Percentiles rank a stretch among this genome's conserved stretches.
Conservation (phyloP, 73 alveolate genomes). For the Symbiodinium natans region DNA sequence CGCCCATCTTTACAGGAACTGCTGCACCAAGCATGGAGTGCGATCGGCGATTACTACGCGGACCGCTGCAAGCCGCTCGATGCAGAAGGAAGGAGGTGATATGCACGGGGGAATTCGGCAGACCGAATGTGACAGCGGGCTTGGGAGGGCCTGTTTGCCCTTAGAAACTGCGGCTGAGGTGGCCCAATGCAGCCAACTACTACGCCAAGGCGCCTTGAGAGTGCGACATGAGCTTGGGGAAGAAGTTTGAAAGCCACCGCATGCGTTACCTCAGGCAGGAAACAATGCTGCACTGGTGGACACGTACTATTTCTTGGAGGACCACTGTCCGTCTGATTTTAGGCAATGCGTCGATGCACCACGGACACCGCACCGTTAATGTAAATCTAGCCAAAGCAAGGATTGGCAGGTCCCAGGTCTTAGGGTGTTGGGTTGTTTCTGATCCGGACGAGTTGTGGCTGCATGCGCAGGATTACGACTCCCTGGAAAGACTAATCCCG, state of each 20-base stretch:
- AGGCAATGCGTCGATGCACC: too few relatives aligned
- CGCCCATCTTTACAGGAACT: slow-evolving; percentile 93
- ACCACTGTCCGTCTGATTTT: slow-evolving; percentile 94
- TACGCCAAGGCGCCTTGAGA: slow-evolving; percentile 85
- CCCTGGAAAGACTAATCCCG: slow-evolving; percentile 67
- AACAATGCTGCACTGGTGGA: slow-evolving; percentile 97
- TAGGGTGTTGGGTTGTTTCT: too few relatives aligned
- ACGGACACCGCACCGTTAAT: too few relatives aligned
- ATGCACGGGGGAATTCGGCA: too few relatives aligned
- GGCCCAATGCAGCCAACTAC: slow-evolving; percentile 97
- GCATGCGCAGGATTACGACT: slow-evolving; percentile 76
- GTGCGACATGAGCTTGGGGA: neutral
- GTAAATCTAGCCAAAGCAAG: too few relatives aligned
- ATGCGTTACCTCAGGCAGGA: slow-evolving; percentile 94
- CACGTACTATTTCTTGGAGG: slow-evolving; percentile 97
- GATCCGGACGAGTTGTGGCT: too few relatives aligned
- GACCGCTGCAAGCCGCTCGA: slow-evolving; percentile 75
- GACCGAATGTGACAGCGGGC: neutral
- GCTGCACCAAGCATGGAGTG: slow-evolving; percentile 97
- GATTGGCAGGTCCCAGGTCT: too few relatives aligned
- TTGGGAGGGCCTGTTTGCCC: neutral
- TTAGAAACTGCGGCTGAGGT: slow-evolving; percentile 93
- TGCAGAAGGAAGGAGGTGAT: neutral
- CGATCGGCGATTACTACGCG: slow-evolving; percentile 97
- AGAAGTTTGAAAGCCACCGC: neutral